Evolutionary conservation across 345 rosid genomes (phyloP).

Genomic region (Eucalyptus pumila): DNA sequence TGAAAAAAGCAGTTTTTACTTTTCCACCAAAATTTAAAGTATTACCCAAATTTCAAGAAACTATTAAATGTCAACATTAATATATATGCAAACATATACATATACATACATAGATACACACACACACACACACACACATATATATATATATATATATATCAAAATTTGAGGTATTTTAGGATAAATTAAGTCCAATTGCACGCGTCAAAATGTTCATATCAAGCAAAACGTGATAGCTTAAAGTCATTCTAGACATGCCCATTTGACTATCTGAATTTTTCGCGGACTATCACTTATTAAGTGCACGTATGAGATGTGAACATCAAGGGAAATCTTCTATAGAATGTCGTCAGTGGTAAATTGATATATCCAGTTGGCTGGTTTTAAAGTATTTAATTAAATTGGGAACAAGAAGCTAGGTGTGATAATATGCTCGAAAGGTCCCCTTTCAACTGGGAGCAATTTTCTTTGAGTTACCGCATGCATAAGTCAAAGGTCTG

Average conservation of each 20-base stretch:
- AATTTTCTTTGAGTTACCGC: neutral
- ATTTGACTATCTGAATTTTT: neutral
- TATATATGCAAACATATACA: neutral
- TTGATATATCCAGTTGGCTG: neutral
- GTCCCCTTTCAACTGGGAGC: neutral
- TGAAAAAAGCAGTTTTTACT: neutral
- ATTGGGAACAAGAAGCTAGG: neutral
- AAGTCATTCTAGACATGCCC: neutral
- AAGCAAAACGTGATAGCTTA: neutral
- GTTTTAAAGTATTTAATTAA: neutral
- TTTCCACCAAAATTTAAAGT: neutral
- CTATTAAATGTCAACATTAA: neutral
- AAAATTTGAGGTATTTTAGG: neutral
- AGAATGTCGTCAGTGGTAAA: neutral
- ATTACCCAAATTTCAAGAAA: neutral
- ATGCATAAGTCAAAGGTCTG: neutral
- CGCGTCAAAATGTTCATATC: neutral
- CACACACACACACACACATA: too few relatives aligned
- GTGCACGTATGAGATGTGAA: neutral
- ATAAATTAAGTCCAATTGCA: neutral
- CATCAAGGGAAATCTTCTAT: neutral
- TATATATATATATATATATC: too few relatives aligned
- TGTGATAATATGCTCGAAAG: neutral
- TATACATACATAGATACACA: fast-evolving
- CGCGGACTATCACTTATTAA: neutral